A percentile compares a stretch with the other conserved stretches of the same genome.
Evolutionary conservation across 1,139 yeast species (phyloP).

Genomic region (Blastobotrys arbuscula): DNA sequence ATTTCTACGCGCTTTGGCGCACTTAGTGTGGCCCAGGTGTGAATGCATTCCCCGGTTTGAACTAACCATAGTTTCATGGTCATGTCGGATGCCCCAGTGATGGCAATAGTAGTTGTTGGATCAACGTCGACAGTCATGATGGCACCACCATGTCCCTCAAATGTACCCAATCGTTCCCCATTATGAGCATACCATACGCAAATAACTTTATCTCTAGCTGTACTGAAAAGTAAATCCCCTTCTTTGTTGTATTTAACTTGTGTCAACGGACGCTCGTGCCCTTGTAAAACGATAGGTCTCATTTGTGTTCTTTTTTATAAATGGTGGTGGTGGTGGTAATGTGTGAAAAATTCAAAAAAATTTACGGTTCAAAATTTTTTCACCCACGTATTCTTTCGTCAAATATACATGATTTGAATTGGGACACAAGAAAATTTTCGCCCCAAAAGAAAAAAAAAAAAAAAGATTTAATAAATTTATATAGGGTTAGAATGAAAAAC

Average conservation of each 20-base stretch:
- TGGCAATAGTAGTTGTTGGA: conserved; percentile 55
- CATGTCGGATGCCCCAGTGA: conserved; percentile 91
- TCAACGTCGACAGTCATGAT: conserved; percentile 94
- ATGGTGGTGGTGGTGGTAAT: not conserved
- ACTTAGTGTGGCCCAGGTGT: conserved; percentile 70
- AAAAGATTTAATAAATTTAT: too few species aligned
- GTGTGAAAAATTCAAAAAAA: not conserved
- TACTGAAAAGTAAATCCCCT: conserved; percentile 90
- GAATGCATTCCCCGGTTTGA: conserved; percentile 68
- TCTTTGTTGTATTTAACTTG: conserved; percentile 92
- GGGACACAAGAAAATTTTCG: too few species aligned
- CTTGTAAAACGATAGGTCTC: conserved; percentile 27
- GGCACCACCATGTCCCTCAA: conserved; percentile 87
- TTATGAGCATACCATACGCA: conserved; percentile 86
- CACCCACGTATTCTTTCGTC: too few species aligned
- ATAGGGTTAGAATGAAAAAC: too few species aligned
- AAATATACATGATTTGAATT: too few species aligned
- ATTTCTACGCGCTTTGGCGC: conserved; percentile 91
- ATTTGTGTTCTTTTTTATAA: conserved; percentile 10
- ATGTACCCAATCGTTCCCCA: conserved; percentile 96
- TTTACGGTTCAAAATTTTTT: not conserved
- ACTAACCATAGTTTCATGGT: conserved; percentile 82
- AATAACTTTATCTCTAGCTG: conserved; percentile 74
- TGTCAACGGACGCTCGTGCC: conserved; percentile 45
- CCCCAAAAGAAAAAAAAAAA: too few species aligned